Evolutionary conservation across 83 land plant species (phyloP), one percentile per base, ranked within the genome.

Genomic region (Diphasiastrum complanatum): DNA sequence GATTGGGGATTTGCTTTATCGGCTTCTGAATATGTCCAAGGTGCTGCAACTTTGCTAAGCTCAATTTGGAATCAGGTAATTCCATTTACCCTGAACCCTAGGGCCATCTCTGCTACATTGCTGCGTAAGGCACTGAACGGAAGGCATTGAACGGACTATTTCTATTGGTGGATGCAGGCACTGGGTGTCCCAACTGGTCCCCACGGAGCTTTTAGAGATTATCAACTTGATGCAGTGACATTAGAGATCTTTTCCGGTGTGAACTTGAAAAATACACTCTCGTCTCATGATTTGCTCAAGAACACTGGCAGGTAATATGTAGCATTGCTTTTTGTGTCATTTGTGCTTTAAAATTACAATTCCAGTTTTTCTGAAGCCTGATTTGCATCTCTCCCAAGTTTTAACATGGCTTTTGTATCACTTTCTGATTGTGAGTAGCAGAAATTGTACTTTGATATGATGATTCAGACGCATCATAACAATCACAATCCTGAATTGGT

Each of bases 141-240:
- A 12, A 27, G 45, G 10, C 23, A 4, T 54, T 18, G 71, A 2
- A 27, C 18, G 31, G 35, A 38, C 23, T 43, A 29, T 29, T 43
- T 18, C 0, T 33, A n/a, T 47, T 31, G 57, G 10, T 49, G 61
- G 14, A 47, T 63, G 16, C 51, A 92, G 98, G 95, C 88, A 47
- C 45, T 85, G 36, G 98, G 98, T 33, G 72, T 85, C 24, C 85
- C 98, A 40, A 85, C 98, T 35, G 98, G 98, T 34, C 65, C 87
- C 6, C 95, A 92, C 81, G 98, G 98, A 45, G 87, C 95, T 57
- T 92, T 92, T 60, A 79, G 98, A 70, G 95, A 92, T 61, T 92
- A 85, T 65, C 98, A 92, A 62, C 75, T 92, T 54, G 98, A 92
- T 76, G 95, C 98, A 33, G 77, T 87, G 16, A 87, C 91, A 30